Evolutionary conservation across 345 rosid species (phyloP), one percentile per base, ranked within the genome.

Genomic region (Hypericum perforatum): DNA sequence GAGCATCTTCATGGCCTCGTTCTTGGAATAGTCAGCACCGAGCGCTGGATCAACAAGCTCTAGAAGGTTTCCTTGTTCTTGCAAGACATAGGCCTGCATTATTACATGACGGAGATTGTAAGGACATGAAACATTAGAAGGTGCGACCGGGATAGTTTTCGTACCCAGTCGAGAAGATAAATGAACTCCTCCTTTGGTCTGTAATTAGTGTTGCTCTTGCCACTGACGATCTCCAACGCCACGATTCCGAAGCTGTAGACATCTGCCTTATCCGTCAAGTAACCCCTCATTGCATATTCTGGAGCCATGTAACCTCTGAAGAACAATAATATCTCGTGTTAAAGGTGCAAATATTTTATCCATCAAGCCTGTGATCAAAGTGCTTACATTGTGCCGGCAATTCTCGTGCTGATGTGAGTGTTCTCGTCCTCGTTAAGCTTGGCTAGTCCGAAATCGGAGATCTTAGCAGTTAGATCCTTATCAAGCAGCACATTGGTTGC

Each of bases 291-390:
- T 53, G 97, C 97, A 65, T 90, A 86, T 70, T 90, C 97, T 1
- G 97, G 97, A 60, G 98, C 98, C 96, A 91, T 91, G 65, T 87
- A 91, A 39, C 98, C 98, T 76, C 98, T 84, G 63, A 16, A 48
- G 29, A 10, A 16, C 32, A 22, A 43, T 61, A 39, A 11, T 4
- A 53, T 5, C 13, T 5, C 11, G 0, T 6, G 58, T 37, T 15
- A 52, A n/a, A 41, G 16, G 1, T 22, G 4, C 4, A 4, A 22
- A 22, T 22, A 22, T 22, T 1, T 22, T 4, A 22, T 22, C 32
- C 32, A 22, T 22, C 32, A 22, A 22, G 32, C 32, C 1, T 22
- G 32, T 22, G 32, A 22, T 22, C 32, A 22, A 22, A 9, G 22
- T 16, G 57, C 81, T 71, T 53, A 79, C 89, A 79, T 70, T 43